phyloP scores from a whole-genome alignment of 129 eudicot species.

The Pseudognaphalium luteoalbum region DNA sequence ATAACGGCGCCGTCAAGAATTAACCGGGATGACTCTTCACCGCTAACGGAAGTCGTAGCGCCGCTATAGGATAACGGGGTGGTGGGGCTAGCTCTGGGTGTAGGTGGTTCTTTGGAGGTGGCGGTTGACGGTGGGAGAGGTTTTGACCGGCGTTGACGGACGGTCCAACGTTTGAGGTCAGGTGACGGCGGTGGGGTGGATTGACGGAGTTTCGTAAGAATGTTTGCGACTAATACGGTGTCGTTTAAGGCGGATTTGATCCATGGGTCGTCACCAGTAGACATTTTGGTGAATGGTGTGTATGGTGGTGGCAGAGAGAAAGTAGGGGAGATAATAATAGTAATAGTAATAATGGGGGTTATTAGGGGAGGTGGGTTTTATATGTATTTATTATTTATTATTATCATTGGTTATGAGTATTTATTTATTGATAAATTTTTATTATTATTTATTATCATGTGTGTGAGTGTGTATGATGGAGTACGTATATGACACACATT shows the following conservation, averaged over 20 bases:
- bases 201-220: slow-evolving; percentile 45
- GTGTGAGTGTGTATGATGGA: neutral
- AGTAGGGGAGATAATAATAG: slow-evolving; percentile 33
- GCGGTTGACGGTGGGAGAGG: slow-evolving; percentile 14
- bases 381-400: slow-evolving; percentile 15
- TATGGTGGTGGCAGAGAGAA: slow-evolving; percentile 41
- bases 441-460: neutral
- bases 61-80: slow-evolving; percentile 55
- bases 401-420: neutral
- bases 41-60: slow-evolving; percentile 46
- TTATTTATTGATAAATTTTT: neutral
- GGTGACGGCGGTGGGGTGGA: slow-evolving; percentile 26
- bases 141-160: slow-evolving; percentile 59
- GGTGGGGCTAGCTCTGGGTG: slow-evolving; percentile 59
- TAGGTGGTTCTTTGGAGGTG: slow-evolving; percentile 4
- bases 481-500: neutral
- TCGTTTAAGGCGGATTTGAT: slow-evolving; percentile 41
- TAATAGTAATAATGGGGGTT: slow-evolving; percentile 30
- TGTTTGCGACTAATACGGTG: slow-evolving; percentile 41
- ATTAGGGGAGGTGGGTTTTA: slow-evolving; percentile 35
- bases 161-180: slow-evolving; percentile 42
- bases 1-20: slow-evolving; percentile 24
- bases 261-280: slow-evolving; percentile 38
- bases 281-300: slow-evolving; percentile 6
- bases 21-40: slow-evolving; percentile 50